A percentile compares a stretch with the other conserved stretches of the same genome.
Conservation (phyloP, 495 filamentous ascomycete species). For the Penicillium salamii region DNA sequence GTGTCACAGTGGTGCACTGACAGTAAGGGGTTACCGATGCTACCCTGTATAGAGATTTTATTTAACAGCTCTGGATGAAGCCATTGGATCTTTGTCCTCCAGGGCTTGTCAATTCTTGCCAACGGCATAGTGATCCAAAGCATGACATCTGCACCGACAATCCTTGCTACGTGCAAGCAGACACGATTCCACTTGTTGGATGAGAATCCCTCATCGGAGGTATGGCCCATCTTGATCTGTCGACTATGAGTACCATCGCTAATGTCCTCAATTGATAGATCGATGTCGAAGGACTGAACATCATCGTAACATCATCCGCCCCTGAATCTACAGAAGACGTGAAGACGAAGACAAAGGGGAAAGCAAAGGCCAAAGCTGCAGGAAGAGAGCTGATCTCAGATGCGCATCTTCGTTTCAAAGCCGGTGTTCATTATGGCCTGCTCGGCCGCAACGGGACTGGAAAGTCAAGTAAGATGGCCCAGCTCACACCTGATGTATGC, state of each 20-base stretch:
- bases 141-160: slow-evolving; percentile 26
- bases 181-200: slow-evolving; percentile 45
- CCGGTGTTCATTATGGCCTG: slow-evolving; percentile 68
- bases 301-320: slow-evolving; percentile 51
- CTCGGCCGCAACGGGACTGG: slow-evolving; percentile 77
- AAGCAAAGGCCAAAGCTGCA: slow-evolving; percentile 50
- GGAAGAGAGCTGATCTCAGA: slow-evolving; percentile 66
- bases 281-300: slow-evolving; percentile 64
- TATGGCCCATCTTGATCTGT: slow-evolving; percentile 5
- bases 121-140: neutral
- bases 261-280: slow-evolving; percentile 40
- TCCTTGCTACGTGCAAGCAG: slow-evolving; percentile 47
- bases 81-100: neutral
- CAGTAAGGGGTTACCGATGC: neutral
- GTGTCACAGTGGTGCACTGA: neutral
- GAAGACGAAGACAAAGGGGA: slow-evolving; percentile 45
- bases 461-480: slow-evolving; percentile 63
- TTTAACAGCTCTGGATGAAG: neutral
- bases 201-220: slow-evolving; percentile 40
- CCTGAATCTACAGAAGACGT: slow-evolving; percentile 22
- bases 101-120: neutral
- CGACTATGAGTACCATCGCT: slow-evolving; percentile 2
- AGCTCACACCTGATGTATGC: neutral
- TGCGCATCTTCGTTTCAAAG: slow-evolving; percentile 66
- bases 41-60: neutral